Evolutionary conservation across 2,329 filamentous ascomycete species (phyloP), one percentile per base, ranked within the genome.

Genomic region (Thelonectria rubi): DNA sequence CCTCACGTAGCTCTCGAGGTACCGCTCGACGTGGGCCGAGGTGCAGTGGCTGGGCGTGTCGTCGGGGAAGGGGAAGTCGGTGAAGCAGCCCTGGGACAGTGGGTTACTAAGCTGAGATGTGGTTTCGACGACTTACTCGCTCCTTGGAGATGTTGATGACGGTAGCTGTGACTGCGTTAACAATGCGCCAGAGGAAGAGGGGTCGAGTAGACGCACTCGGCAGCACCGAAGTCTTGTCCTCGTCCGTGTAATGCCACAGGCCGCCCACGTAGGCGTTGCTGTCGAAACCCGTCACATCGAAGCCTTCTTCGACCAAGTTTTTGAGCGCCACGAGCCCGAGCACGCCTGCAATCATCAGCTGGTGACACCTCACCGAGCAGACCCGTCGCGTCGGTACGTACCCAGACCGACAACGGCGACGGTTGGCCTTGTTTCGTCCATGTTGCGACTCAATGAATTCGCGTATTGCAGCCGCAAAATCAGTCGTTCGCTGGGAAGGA

Each of bases 201-300:
- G 42, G 12, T n/a, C 10, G 7, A 14, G 18, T 20, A 20, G 15
- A 49, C 69, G 67, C 69, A 73, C 72, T 75, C 14, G 69, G 65
- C 4, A 80, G 75, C 26, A 78, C 76, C 10, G 76, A 76, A 32
- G 76, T 79, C 62, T 74, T 73, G 61, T 77, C 67, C n/a, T 78
- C 69, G 2, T 75, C 72, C 11, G 74, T 80, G 55, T 75, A 81
- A 45, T 77, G 73, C 80, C 80, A 82, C 0, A 82, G 63, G 0
- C 80, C 80, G 14, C 80, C 80, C 10, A 81, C 68, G 47, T 75
- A 76, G 40, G 69, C 58, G 42, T 75, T 77, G 15, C 74, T 71
- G n/a, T 82, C 80, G 43, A 81, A 81, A 1, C 76, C 80, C 2
- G 75, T 75, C 2, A 75, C 79, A 3, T 80, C 65, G 51, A 81